These are phyloP conservation scores for Fonsecaea multimorphosa DNA, from an alignment of 2,329 filamentous ascomycete genomes.

Conservation along the genomic window DNA sequence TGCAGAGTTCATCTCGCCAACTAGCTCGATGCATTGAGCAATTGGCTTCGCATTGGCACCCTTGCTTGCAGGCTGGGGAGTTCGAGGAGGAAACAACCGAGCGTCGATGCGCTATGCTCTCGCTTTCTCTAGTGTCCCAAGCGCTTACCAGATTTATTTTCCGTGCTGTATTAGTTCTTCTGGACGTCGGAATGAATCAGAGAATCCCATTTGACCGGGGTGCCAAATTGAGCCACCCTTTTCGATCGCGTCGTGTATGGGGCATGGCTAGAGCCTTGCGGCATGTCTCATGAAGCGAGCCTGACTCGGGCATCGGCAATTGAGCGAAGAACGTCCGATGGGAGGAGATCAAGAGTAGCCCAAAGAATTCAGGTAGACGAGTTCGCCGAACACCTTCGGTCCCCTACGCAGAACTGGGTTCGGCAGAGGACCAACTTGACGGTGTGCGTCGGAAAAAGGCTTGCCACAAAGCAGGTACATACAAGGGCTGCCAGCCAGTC, in stretches of 20 bases:
- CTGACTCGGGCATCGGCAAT: neutral
- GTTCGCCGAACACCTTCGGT: slow-evolving; percentile 10
- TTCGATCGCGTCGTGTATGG: neutral
- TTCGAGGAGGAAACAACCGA: neutral
- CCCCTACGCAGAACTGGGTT: neutral
- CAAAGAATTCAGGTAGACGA: slow-evolving; percentile 5
- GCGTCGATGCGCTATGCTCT: neutral
- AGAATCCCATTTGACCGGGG: slow-evolving; percentile 1
- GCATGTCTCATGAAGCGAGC: slow-evolving; percentile 13
- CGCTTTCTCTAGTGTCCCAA: slow-evolving; percentile 17
- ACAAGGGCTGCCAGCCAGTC: neutral
- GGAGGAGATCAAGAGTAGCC: neutral
- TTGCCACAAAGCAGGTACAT: neutral
- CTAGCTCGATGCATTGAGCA: neutral
- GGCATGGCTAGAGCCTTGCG: slow-evolving; percentile 14
- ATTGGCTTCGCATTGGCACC: neutral
- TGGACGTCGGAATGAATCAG: slow-evolving; percentile 2
- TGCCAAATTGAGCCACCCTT: neutral
- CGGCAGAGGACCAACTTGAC: neutral
- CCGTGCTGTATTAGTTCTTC: slow-evolving; percentile 5
- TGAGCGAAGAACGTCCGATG: neutral
- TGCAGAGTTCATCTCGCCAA: neutral
- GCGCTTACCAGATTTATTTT: slow-evolving; percentile 20
- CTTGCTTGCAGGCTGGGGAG: neutral
- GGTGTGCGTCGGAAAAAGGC: neutral